Conservation (phyloP, 352 stramenopile species). For the Pythium oligandrum region DNA sequence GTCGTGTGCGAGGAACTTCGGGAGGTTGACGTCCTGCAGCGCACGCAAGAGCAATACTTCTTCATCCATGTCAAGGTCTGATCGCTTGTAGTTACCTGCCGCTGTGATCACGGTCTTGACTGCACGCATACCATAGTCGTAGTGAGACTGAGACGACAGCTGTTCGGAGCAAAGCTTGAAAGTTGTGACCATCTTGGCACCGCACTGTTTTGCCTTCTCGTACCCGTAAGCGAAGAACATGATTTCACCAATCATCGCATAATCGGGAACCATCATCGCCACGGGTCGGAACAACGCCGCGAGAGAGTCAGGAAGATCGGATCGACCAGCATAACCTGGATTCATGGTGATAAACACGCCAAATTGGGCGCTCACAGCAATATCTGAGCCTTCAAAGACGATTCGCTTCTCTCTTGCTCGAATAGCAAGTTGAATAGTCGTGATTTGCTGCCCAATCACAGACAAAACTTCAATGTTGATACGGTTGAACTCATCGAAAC, state of each 20-base stretch:
- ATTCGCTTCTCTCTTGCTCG: slow-evolving; percentile 83
- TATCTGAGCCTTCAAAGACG: slow-evolving; percentile 93
- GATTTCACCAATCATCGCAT: slow-evolving; percentile 95
- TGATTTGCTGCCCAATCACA: slow-evolving; percentile 83
- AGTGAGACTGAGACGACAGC: slow-evolving; percentile 92
- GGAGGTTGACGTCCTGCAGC: slow-evolving; percentile 93
- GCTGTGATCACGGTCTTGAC: slow-evolving; percentile 95
- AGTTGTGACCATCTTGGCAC: slow-evolving; percentile 95
- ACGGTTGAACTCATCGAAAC: slow-evolving; percentile 96
- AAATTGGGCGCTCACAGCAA: slow-evolving; percentile 91
- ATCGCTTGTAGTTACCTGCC: slow-evolving; percentile 93
- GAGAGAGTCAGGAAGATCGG: slow-evolving; percentile 93
- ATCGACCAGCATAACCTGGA: slow-evolving; percentile 92
- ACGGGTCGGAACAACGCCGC: slow-evolving; percentile 93
- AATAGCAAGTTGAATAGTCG: slow-evolving; percentile 86
- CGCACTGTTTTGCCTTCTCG: slow-evolving; percentile 89
- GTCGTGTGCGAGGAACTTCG: slow-evolving; percentile 94
- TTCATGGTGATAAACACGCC: slow-evolving; percentile 97
- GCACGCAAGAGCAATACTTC: slow-evolving; percentile 90
- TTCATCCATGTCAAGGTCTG: slow-evolving; percentile 91
- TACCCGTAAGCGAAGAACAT: slow-evolving; percentile 96
- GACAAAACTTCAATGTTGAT: slow-evolving; percentile 94
- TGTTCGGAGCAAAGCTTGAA: slow-evolving; percentile 96
- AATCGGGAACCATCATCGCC: slow-evolving; percentile 97
- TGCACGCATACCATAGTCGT: slow-evolving; percentile 96